phyloP scores from a whole-genome alignment of 441 rosid species.

The Dalechampia spathulata region DNA sequence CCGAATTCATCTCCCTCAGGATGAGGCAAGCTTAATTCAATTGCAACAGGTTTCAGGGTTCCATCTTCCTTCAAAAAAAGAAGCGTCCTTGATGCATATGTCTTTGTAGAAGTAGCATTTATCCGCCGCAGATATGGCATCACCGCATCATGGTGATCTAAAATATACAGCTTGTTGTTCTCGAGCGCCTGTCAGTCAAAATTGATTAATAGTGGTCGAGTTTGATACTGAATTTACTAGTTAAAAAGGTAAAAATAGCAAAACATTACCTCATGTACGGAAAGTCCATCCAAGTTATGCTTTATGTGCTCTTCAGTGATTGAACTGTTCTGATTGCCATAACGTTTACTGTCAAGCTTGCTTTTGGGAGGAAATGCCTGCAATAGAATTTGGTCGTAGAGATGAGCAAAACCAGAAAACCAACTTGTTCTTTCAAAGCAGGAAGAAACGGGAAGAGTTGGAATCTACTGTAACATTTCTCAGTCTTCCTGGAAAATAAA shows the following conservation, averaged over 20 bases:
- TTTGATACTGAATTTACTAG: background rate
- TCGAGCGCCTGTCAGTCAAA: slow-evolving; percentile 29
- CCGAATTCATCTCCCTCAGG: slow-evolving; percentile 34
- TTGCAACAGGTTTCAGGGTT: slow-evolving; percentile 41
- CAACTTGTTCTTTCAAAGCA: background rate
- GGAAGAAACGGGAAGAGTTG: background rate
- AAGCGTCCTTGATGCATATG: slow-evolving; percentile 44
- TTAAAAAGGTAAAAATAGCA: background rate
- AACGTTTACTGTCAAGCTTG: slow-evolving; percentile 37
- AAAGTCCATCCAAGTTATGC: slow-evolving; percentile 42
- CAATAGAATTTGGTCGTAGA: slow-evolving; percentile 4
- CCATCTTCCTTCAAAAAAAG: slow-evolving; percentile 42
- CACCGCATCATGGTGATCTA: slow-evolving; percentile 48
- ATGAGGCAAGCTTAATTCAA: slow-evolving; percentile 41
- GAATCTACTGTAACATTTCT: background rate
- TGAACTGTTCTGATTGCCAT: slow-evolving; percentile 51
- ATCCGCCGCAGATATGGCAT: slow-evolving; percentile 45
- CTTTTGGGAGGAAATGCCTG: slow-evolving; percentile 73
- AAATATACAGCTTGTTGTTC: slow-evolving; percentile 36
- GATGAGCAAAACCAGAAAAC: background rate
- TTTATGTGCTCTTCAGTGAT: slow-evolving; percentile 48
- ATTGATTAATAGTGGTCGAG: too few relatives aligned
- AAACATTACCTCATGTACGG: slow-evolving; percentile 37
- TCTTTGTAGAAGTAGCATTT: slow-evolving; percentile 34
- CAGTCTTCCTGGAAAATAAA: background rate